phyloP scores from a whole-genome alignment of 192 early-diverging fungal genomes.

The Jimgerdemannia flammicorona region DNA sequence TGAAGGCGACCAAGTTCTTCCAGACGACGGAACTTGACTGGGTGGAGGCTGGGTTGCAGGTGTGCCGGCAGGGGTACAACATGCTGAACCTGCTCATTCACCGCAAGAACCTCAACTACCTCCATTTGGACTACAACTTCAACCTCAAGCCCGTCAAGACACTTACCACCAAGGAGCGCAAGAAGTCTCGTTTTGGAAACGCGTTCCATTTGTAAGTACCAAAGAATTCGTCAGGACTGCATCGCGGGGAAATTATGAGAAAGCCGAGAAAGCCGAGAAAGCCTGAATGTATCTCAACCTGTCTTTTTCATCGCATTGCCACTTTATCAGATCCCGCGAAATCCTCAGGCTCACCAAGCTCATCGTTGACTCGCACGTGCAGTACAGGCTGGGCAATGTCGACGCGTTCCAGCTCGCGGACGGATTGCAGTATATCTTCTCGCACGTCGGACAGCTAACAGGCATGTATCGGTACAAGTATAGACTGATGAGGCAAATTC shows the following conservation, averaged over 20 bases:
- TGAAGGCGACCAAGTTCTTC: conserved; percentile 98
- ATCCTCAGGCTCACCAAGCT: conserved; percentile 96
- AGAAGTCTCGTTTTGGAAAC: conserved; percentile 98
- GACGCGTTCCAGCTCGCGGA: conserved; percentile 99
- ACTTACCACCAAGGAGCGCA: conserved; percentile 98
- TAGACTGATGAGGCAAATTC: conserved; percentile 94
- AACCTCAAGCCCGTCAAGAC: conserved; percentile 99
- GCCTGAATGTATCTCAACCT: too few relatives aligned
- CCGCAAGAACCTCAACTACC: conserved; percentile 96
- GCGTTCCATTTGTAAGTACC: conserved; percentile 84
- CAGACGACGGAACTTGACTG: conserved; percentile 98
- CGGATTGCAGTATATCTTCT: conserved; percentile 97
- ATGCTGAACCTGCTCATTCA: conserved; percentile 99
- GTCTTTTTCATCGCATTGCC: too few relatives aligned
- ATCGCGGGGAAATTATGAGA: too few relatives aligned
- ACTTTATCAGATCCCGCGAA: conserved; percentile 74
- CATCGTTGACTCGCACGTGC: conserved; percentile 96
- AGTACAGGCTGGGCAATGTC: conserved; percentile 96
- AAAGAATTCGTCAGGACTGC: too few relatives aligned
- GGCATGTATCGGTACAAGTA: conserved; percentile 99
- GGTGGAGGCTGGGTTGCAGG: conserved; percentile 99
- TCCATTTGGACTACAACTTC: conserved; percentile 99
- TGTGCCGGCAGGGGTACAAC: conserved; percentile 98
- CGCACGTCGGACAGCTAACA: conserved; percentile 97
- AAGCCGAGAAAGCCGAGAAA: too few relatives aligned